Conservation (phyloP, 202 grass and related monocot species). For the Brachypodium distachyon region DNA sequence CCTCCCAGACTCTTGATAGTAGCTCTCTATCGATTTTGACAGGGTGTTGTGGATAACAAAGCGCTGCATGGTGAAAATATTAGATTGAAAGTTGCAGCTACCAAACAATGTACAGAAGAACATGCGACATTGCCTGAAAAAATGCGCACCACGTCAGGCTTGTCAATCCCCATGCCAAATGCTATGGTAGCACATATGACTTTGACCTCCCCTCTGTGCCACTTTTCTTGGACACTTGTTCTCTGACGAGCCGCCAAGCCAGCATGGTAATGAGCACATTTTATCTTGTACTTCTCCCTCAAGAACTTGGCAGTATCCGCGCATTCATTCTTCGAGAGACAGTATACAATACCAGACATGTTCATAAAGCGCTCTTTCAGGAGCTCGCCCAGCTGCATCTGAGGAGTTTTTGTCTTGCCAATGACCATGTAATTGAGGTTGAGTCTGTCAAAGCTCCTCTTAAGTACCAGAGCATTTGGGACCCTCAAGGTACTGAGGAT, state of each 20-base stretch:
- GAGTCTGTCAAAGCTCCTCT: constrained; percentile 77
- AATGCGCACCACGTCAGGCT: constrained; percentile 66
- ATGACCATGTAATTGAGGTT: constrained; percentile 81
- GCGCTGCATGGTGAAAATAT: constrained; percentile 34
- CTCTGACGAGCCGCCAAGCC: constrained; percentile 55
- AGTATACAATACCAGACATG: constrained; percentile 78
- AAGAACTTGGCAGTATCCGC: constrained; percentile 74
- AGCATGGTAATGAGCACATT: constrained; percentile 73
- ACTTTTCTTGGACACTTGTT: constrained; percentile 68
- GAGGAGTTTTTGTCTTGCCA: constrained; percentile 51
- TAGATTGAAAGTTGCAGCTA: background rate
- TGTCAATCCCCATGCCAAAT: constrained; percentile 96
- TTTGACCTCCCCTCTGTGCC: constrained; percentile 69
- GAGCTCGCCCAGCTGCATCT: constrained; percentile 67
- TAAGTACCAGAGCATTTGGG: constrained; percentile 51
- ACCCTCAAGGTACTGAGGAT: constrained; percentile 55
- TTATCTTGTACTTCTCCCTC: constrained; percentile 75
- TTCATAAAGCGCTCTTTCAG: constrained; percentile 69
- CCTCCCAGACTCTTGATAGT: constrained; percentile 90
- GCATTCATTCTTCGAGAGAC: constrained; percentile 87
- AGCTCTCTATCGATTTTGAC: constrained; percentile 94
- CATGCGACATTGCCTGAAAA: background rate
- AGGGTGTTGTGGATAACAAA: constrained; percentile 88
- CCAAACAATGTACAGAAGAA: background rate
- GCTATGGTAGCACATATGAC: constrained; percentile 90